These are phyloP conservation scores for Geotrichum candidum DNA, from an alignment of 1,139 yeast species.

Conservation along the genomic window DNA sequence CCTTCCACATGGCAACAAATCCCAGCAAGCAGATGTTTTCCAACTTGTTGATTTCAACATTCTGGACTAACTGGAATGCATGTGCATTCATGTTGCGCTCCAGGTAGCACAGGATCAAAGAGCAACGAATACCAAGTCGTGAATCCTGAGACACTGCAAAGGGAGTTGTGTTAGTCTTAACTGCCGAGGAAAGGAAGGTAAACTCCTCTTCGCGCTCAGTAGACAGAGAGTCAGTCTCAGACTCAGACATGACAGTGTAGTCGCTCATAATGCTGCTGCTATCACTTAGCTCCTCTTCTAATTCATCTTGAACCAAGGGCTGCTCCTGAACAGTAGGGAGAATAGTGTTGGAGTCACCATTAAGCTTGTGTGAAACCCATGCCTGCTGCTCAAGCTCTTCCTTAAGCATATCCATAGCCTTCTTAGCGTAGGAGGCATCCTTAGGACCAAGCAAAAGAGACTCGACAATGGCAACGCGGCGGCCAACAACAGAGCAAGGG, in stretches of 20 bases:
- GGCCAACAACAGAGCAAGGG: constrained; percentile 27
- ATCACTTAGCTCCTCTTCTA: constrained; percentile 5
- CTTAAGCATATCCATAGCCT: constrained; percentile 24
- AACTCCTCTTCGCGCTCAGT: constrained; percentile 15
- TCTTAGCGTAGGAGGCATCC: constrained; percentile 23
- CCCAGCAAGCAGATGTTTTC: constrained; percentile 34
- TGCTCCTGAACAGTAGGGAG: neutral
- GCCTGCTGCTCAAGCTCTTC: constrained; percentile 21
- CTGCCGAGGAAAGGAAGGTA: constrained; percentile 18
- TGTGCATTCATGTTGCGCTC: constrained; percentile 19
- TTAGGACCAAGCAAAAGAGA: constrained; percentile 30
- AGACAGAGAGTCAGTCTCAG: constrained; percentile 12
- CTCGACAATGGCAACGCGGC: constrained; percentile 31
- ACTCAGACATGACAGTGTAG: constrained; percentile 8
- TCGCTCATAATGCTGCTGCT: constrained; percentile 12
- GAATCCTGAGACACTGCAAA: constrained; percentile 26
- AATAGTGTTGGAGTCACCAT: neutral
- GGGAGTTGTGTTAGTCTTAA: constrained; percentile 10
- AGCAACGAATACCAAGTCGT: constrained; percentile 28
- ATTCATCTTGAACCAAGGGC: neutral
- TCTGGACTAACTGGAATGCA: constrained; percentile 23
- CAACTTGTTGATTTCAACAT: constrained; percentile 20
- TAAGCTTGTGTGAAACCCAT: constrained; percentile 12
- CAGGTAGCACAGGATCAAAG: constrained; percentile 26
- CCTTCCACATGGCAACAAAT: constrained; percentile 31